Evolutionary conservation across 2,329 filamentous ascomycete species (phyloP).

Genomic region (Pestalotiopsis sp.): DNA sequence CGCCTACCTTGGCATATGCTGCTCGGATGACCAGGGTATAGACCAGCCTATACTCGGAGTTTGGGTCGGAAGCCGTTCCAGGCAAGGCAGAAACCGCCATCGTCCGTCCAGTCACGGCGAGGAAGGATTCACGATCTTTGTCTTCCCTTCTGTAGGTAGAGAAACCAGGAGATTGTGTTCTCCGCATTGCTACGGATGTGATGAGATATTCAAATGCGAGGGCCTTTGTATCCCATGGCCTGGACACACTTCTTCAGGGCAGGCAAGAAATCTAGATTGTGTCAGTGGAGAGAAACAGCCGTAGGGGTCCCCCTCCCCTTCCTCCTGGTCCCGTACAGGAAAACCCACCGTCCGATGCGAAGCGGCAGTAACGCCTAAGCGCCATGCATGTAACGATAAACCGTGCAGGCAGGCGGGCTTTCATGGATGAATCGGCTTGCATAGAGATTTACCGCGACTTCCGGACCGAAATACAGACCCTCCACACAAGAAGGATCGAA

Average conservation of each 20-base stretch:
- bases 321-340: too few relatives aligned
- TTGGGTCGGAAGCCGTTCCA: too few relatives aligned
- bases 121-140: background rate
- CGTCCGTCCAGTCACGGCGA: background rate
- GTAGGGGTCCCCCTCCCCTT: too few relatives aligned
- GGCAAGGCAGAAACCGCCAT: background rate
- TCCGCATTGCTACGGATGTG: background rate
- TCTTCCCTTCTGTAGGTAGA: background rate
- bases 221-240: background rate
- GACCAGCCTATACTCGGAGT: too few relatives aligned
- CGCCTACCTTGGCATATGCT: background rate
- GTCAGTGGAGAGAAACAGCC: background rate
- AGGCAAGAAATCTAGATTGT: background rate
- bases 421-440: background rate
- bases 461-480: background rate
- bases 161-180: background rate
- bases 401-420: background rate
- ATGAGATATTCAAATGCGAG: background rate
- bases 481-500: background rate
- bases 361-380: background rate
- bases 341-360: background rate
- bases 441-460: background rate
- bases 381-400: background rate
- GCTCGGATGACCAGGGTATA: background rate
- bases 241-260: background rate